Evolutionary conservation across 345 rosid genomes (phyloP).

Genomic region (Cardamine occulta): DNA sequence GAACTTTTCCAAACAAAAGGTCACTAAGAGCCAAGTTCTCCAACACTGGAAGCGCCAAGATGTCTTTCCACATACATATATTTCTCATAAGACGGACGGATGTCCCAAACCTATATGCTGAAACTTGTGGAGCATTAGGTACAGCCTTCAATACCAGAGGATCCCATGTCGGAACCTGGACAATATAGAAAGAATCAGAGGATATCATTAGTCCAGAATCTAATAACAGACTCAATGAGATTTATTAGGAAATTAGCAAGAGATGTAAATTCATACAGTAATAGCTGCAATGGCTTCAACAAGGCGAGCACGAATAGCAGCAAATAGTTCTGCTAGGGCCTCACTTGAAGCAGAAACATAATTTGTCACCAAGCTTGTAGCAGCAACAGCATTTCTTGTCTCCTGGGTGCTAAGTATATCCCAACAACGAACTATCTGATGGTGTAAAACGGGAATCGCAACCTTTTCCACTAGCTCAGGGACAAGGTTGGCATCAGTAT

Average conservation of each 20-base stretch:
- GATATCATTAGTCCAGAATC: constrained; percentile 19
- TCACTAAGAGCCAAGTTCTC: constrained; percentile 87
- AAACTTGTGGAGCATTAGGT: constrained; percentile 77
- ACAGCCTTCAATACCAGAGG: constrained; percentile 81
- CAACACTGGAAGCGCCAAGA: constrained; percentile 72
- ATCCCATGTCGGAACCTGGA: constrained; percentile 89
- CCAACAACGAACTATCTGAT: constrained; percentile 86
- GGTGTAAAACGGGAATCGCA: constrained; percentile 84
- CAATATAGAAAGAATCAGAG: constrained; percentile 31
- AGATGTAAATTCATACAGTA: constrained; percentile 49
- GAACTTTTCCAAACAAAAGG: constrained; percentile 74
- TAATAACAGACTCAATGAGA: constrained; percentile 4
- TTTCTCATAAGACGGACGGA: constrained; percentile 87
- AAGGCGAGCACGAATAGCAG: constrained; percentile 70
- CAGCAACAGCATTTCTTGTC: constrained; percentile 82
- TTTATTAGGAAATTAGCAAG: constrained; percentile 9
- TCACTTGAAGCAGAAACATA: constrained; percentile 81
- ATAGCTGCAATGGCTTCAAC: constrained; percentile 69
- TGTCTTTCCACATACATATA: constrained; percentile 90
- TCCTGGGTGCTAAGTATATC: constrained; percentile 81
- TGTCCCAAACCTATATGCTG: constrained; percentile 87
- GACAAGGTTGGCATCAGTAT: constrained; percentile 83
- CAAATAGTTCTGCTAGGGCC: constrained; percentile 64
- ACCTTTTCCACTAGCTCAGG: constrained; percentile 90
- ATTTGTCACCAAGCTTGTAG: constrained; percentile 73